Evolutionary conservation across 2,329 filamentous ascomycete genomes (phyloP), one percentile per base, ranked within the genome.

Genomic region (Cladosporium colombiae): DNA sequence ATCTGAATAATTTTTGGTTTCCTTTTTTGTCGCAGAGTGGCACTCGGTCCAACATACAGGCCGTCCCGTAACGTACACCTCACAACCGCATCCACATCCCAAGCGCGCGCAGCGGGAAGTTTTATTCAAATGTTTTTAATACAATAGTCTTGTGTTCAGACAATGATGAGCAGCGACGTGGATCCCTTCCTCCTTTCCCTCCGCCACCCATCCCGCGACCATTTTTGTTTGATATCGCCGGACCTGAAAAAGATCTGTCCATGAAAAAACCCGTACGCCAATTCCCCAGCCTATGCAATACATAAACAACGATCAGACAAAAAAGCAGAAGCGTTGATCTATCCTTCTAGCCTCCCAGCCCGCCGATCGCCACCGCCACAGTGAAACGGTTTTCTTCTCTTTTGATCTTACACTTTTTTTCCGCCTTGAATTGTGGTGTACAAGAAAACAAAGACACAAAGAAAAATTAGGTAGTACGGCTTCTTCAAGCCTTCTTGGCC

Each of bases 401-500:
- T 46, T 46, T 46, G 40, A 46, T 46, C 40, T 46, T 46, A 46
- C 40, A 52, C 49, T 52, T 52, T 52, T 52, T 52, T 50, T 18
- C 49, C 49, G 49, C 49, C 52, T 10, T 53, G 33, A 55, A 55
- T 21, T 33, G 27, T 33, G 52, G 52, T 33, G 11, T 55, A 55
- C 52, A 55, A 33, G 52, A 55, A 55, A 18, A 1, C 5, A 21
- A 31, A 21, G 11, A 46, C 40, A 13, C 27, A 33, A 55, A 14
- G 18, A 13, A 55, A 55, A 21, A 31, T 8, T 31, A 33, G 31
- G 21, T 13, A 21, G 6, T 21, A 27, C 10, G 4, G 10, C 27
- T 49, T 18, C 13, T 40, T 62, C 23, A 63, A 56, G 61, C 61
- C 61, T 63, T 55, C 50, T 63, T 63, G 35, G 14, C 27, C 50